Evolutionary conservation across 108 stramenopile genomes (phyloP), one percentile per base, ranked within the genome.

Genomic region (Stephanodiscus triporus): DNA sequence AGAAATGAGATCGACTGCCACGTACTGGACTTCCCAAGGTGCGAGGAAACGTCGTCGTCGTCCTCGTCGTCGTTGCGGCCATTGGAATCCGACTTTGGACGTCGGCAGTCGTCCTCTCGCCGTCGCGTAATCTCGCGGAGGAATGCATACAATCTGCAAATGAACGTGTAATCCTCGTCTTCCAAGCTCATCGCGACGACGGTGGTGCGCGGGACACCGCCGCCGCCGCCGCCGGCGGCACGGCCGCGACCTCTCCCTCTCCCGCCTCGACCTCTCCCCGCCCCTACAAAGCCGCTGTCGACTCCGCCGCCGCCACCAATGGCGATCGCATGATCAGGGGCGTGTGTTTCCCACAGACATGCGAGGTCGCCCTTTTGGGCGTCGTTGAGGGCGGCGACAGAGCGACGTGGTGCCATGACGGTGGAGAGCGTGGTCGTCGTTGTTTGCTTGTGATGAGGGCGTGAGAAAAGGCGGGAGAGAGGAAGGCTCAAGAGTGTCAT

Each of bases 301-400:
- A 42, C 27, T 17, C 71, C 71, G 23, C 48, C 64, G 8, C 49
- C 48, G 30, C 42, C 43, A 36, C 65, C 65, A 57, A 34, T 56
- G 47, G 68, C 60, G 26, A 70, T 51, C 32, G 43, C 43, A 37
- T 75, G 73, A 23, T 40, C n/a, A 17, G 77, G 73, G 9, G 77
- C 81, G 36, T 79, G 81, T 4, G 77, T 37, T 63, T 68, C 77
- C 81, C 81, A 82, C 20, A 82, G 77, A 30, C 26, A 13, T 24
- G 66, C 47, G 14, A 82, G 72, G 55, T 82, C 81, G 19, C 81
- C 77, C 57, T 78, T 82, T 70, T 82, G 81, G 81, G 73, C 59
- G 34, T 82, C 81, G 30, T 61, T 82, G 27, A 82, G 81, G 56
- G 56, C 56, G 27, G 56, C 56, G 56, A 30, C 56, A 30, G 29